Evolutionary conservation across 441 rosid genomes (phyloP).

Genomic region (Mallotus repandus): DNA sequence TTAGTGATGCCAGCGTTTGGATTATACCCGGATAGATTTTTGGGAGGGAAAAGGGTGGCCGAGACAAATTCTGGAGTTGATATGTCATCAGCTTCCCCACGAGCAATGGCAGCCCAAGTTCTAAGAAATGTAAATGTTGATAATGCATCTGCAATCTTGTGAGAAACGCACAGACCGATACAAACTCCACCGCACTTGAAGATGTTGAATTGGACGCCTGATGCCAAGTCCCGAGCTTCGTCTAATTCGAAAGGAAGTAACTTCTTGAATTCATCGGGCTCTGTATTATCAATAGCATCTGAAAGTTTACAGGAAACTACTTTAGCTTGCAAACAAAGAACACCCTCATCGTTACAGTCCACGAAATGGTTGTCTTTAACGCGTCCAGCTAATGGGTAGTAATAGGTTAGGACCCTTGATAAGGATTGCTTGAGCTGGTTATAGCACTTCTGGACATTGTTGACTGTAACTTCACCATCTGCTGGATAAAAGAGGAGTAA

Average conservation of each 20-base stretch:
- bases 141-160: slow-evolving; percentile 41
- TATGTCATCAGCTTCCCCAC: slow-evolving; percentile 18
- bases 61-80: slow-evolving; percentile 21
- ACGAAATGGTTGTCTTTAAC: slow-evolving; percentile 11
- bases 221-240: slow-evolving; percentile 14
- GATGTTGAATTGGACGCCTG: slow-evolving; percentile 36
- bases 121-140: slow-evolving; percentile 34
- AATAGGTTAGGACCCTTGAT: slow-evolving; percentile 15
- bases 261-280: slow-evolving; percentile 31
- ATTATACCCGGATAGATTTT: slow-evolving; percentile 9
- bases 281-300: slow-evolving; percentile 21
- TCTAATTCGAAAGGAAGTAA: slow-evolving; percentile 32
- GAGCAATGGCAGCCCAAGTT: slow-evolving; percentile 37
- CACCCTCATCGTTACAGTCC: slow-evolving; percentile 32
- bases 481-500: slow-evolving; percentile 30
- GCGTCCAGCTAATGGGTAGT: slow-evolving; percentile 28
- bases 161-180: slow-evolving; percentile 36
- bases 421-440: slow-evolving; percentile 25
- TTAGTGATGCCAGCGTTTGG: slow-evolving; percentile 1
- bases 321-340: slow-evolving; percentile 16
- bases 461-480: neutral
- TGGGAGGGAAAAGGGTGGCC: slow-evolving; percentile 32
- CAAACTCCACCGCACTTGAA: slow-evolving; percentile 40
- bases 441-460: neutral
- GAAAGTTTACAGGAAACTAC: slow-evolving; percentile 18